Evolutionary conservation across 2,329 filamentous ascomycete species (phyloP).

Genomic region (Stagonosporopsis cucurbitacearum): DNA sequence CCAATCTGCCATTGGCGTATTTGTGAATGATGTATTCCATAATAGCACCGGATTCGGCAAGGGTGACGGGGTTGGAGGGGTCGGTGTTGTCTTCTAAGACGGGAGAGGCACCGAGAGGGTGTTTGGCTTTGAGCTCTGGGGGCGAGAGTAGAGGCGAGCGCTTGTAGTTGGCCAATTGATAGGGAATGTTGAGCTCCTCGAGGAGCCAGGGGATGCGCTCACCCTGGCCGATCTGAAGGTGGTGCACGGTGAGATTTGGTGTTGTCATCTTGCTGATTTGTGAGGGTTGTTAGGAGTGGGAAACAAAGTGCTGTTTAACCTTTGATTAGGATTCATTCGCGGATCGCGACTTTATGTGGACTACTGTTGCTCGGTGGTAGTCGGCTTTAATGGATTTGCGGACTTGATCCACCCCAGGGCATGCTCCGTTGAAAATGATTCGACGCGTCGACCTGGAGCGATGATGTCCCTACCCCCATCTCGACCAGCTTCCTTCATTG

Average conservation of each 20-base stretch:
- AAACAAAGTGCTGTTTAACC: background rate
- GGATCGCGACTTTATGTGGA: slow-evolving; percentile 5
- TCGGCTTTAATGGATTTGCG: slow-evolving; percentile 9
- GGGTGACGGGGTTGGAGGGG: slow-evolving; percentile 55
- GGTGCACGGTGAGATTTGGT: slow-evolving; percentile 45
- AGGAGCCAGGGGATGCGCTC: slow-evolving; percentile 70
- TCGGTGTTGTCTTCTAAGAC: slow-evolving; percentile 62
- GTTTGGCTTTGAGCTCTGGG: slow-evolving; percentile 36
- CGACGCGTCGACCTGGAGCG: background rate
- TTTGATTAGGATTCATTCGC: background rate
- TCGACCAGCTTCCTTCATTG: background rate
- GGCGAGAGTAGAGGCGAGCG: slow-evolving; percentile 54
- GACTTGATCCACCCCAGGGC: slow-evolving; percentile 5
- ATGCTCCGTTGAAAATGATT: slow-evolving; percentile 7
- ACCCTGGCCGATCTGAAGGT: slow-evolving; percentile 61
- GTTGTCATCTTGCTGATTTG: slow-evolving; percentile 22
- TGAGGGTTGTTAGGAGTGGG: background rate
- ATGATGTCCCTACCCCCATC: background rate
- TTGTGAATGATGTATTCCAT: slow-evolving; percentile 67
- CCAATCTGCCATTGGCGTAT: slow-evolving; percentile 57
- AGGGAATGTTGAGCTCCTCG: slow-evolving; percentile 67
- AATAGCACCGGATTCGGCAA: slow-evolving; percentile 67
- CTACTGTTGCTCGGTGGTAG: slow-evolving; percentile 1
- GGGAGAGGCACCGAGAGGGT: slow-evolving; percentile 63
- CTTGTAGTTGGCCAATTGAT: slow-evolving; percentile 57